phyloP scores from a whole-genome alignment of 2,329 filamentous ascomycete genomes.

The Apiospora marii region DNA sequence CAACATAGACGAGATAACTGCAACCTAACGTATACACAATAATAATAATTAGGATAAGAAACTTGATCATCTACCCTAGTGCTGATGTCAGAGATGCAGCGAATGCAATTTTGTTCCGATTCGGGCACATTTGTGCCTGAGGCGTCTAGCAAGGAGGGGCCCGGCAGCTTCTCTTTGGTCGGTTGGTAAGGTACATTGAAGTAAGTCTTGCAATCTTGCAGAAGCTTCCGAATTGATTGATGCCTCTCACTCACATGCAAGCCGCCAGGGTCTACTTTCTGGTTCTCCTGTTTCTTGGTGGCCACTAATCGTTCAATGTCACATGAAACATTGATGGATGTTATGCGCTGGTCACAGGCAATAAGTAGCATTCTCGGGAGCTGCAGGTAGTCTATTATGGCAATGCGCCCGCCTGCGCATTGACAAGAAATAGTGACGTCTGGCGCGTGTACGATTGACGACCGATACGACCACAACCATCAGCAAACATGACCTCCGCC shows the following conservation, averaged over 20 bases:
- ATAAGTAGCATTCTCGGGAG: neutral
- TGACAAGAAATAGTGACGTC: conserved; percentile 23
- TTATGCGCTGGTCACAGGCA: neutral
- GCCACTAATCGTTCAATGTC: neutral
- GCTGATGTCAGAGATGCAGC: neutral
- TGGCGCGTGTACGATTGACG: neutral
- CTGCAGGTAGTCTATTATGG: neutral
- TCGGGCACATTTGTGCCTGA: neutral
- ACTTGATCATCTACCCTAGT: neutral
- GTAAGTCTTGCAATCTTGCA: neutral
- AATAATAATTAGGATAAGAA: conserved; percentile 1
- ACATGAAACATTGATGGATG: neutral
- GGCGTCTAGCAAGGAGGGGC: neutral
- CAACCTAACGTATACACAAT: conserved; percentile 10
- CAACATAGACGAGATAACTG: neutral
- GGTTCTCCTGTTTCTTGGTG: neutral
- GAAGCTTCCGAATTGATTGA: neutral
- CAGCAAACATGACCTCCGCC: conserved; percentile 28
- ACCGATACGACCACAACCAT: neutral
- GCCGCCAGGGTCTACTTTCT: neutral
- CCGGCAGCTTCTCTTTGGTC: neutral
- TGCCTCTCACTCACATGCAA: neutral
- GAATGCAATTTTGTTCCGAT: neutral
- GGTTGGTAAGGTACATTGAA: too few relatives aligned
- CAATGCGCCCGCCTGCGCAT: neutral